A percentile compares a stretch with the other conserved stretches of the same genome.
Evolutionary conservation across 805 yeast species (phyloP).

Genomic region (Lachancea mirantina): DNA sequence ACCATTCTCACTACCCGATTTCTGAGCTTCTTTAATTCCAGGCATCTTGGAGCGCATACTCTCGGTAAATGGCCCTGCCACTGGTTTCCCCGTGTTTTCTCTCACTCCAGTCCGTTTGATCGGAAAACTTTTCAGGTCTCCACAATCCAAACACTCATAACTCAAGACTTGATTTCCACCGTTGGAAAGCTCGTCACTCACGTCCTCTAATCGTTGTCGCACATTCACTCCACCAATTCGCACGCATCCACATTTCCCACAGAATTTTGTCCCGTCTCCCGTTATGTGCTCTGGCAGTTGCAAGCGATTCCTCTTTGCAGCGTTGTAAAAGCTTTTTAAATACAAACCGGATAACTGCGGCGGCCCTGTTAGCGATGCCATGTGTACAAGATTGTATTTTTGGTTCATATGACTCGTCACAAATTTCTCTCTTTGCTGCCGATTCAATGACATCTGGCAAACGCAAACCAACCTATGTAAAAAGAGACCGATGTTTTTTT

Average conservation of each 20-base stretch:
- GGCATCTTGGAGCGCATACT: conserved; percentile 27
- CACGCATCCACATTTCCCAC: conserved; percentile 27
- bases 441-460: conserved; percentile 14
- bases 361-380: conserved; percentile 15
- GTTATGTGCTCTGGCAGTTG: conserved; percentile 18
- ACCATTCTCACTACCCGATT: conserved; percentile 2
- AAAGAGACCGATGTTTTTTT: background rate
- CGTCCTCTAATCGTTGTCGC: too few species aligned
- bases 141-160: conserved; percentile 28
- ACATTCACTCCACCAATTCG: conserved; percentile 28
- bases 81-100: conserved; percentile 1
- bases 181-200: conserved; percentile 13
- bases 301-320: conserved; percentile 24
- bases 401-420: conserved; percentile 21
- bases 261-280: conserved; percentile 22
- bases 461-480: background rate
- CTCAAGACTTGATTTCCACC: conserved; percentile 8
- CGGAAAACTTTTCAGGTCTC: conserved; percentile 13
- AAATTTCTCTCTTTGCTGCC: conserved; percentile 22
- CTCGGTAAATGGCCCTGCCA: too few species aligned
- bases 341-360: conserved; percentile 27
- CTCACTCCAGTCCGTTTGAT: conserved; percentile 4
- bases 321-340: conserved; percentile 26
- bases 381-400: conserved; percentile 26
- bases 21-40: conserved; percentile 1